These are phyloP conservation scores for Cordyceps militaris DNA, from an alignment of 2,329 filamentous ascomycete species.

Conservation along the genomic window DNA sequence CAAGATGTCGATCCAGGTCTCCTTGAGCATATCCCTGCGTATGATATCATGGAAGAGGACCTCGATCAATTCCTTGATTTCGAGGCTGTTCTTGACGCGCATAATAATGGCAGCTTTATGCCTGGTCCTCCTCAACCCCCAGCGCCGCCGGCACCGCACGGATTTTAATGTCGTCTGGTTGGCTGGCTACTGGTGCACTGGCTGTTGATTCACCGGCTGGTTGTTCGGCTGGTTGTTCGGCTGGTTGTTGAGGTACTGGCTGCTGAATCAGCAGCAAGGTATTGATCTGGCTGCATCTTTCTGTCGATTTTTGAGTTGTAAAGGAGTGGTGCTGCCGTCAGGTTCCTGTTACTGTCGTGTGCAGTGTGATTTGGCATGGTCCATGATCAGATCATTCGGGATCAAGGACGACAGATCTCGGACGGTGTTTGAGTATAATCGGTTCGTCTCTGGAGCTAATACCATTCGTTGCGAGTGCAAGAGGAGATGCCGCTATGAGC, in stretches of 20 bases:
- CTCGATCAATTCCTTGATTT: neutral
- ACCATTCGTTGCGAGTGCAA: neutral
- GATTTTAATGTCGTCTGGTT: neutral
- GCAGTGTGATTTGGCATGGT: too few relatives aligned
- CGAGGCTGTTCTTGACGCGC: neutral
- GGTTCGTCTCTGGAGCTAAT: neutral
- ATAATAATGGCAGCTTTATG: neutral
- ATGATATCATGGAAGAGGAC: neutral
- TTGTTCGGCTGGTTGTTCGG: too few relatives aligned
- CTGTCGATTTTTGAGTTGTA: too few relatives aligned
- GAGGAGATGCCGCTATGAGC: neutral
- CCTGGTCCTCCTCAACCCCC: neutral
- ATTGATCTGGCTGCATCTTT: too few relatives aligned
- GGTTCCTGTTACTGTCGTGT: too few relatives aligned
- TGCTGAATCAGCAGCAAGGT: too few relatives aligned
- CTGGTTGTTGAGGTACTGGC: too few relatives aligned
- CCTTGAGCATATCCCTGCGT: neutral
- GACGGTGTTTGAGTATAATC: neutral
- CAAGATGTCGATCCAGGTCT: neutral
- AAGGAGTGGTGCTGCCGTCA: too few relatives aligned
- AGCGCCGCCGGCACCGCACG: neutral
- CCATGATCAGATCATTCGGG: neutral
- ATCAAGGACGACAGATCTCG: neutral
- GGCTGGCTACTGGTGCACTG: too few relatives aligned
- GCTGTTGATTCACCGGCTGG: too few relatives aligned